These are phyloP conservation scores for Penicillium sp. DNA, from an alignment of 2,329 filamentous ascomycete genomes.

Conservation along the genomic window DNA sequence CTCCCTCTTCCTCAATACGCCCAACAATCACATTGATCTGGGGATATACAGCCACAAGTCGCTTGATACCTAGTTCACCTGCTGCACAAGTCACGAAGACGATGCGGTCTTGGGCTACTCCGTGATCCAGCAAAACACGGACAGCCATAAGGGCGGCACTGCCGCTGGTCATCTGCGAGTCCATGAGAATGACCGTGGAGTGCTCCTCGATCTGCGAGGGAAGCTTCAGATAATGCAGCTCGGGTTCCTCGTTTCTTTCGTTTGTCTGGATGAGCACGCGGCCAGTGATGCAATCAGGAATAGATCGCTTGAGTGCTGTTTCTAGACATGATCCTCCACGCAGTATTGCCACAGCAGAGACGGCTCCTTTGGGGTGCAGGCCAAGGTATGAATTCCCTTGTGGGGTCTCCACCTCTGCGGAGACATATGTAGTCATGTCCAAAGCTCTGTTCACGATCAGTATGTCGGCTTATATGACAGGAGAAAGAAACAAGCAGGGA, in stretches of 20 bases:
- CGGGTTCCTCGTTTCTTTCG: constrained; percentile 80
- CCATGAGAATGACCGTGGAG: constrained; percentile 80
- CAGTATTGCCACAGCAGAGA: constrained; percentile 84
- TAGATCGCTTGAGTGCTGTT: constrained; percentile 81
- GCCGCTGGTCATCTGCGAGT: constrained; percentile 92
- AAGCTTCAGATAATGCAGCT: constrained; percentile 85
- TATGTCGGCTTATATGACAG: neutral
- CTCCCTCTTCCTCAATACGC: constrained; percentile 76
- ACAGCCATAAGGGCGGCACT: constrained; percentile 90
- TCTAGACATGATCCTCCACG: constrained; percentile 88
- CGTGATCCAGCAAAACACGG: constrained; percentile 91
- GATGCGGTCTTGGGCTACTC: constrained; percentile 79
- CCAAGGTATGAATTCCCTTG: constrained; percentile 70
- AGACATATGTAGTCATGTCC: constrained; percentile 72
- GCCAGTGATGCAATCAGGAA: constrained; percentile 89
- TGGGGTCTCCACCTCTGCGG: constrained; percentile 69
- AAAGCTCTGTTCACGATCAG: constrained; percentile 59
- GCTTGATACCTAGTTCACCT: constrained; percentile 78
- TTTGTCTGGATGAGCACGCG: constrained; percentile 90
- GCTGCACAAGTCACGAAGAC: constrained; percentile 93
- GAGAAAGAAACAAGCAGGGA: neutral
- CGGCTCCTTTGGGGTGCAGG: constrained; percentile 68
- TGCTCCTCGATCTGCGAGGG: constrained; percentile 72
- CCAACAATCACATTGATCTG: constrained; percentile 84
- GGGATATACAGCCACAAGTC: constrained; percentile 86